Conservation (phyloP, 2,329 filamentous ascomycete species). For the Diplodia corticola region DNA sequence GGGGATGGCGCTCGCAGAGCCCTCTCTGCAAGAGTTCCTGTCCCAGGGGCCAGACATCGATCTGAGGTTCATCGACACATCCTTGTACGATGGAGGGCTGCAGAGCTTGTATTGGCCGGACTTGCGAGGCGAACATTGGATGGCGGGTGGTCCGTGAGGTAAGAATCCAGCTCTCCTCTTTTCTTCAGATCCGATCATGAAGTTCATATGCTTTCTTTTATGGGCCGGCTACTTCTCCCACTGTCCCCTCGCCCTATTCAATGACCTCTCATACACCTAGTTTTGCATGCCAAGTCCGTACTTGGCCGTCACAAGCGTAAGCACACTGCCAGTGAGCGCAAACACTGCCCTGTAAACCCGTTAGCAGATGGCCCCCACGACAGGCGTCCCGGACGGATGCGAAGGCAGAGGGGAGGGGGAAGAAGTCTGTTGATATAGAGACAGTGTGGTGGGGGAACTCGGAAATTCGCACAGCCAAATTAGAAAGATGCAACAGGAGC, state of each 20-base stretch:
- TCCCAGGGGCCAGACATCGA: constrained; percentile 27
- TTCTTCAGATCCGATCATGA: neutral
- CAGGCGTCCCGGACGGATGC: no score
- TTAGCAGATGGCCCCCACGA: no score
- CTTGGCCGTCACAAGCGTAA: constrained; percentile 25
- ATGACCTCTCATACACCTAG: constrained; percentile 23
- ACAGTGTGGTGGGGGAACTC: neutral
- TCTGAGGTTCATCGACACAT: constrained; percentile 26
- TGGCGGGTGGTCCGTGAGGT: neutral
- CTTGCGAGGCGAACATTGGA: constrained; percentile 8
- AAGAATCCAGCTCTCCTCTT: neutral
- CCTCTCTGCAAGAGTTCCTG: constrained; percentile 27
- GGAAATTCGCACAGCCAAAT: neutral
- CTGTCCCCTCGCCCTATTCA: neutral
- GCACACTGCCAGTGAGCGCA: constrained; percentile 24
- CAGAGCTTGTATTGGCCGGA: constrained; percentile 28
- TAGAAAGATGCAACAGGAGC: neutral
- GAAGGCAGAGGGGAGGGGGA: no score
- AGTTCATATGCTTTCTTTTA: neutral
- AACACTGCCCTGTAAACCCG: constrained; percentile 20
- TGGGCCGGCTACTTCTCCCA: neutral
- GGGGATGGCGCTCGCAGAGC: constrained; percentile 28
- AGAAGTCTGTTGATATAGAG: no score
- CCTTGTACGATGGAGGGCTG: constrained; percentile 23
- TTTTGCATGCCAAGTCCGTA: constrained; percentile 26